A percentile compares a stretch with the other conserved stretches of the same genome.
Conservation (phyloP, 768 basidiomycete species). For the Cubamyces lactineus region DNA sequence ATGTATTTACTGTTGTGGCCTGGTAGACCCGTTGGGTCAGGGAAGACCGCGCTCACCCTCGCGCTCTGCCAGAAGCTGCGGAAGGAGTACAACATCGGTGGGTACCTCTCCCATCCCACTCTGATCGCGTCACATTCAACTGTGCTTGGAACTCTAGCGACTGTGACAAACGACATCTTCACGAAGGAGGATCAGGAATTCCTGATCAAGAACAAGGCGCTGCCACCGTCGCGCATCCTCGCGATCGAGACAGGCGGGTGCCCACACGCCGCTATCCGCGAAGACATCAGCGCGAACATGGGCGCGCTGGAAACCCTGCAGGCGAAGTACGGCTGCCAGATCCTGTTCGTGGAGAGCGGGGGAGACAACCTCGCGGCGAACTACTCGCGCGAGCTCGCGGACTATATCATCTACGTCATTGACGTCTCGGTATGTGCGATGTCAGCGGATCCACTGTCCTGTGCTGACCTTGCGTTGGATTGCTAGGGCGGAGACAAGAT, state of each 20-base stretch:
- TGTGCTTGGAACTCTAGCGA: slow-evolving; percentile 52
- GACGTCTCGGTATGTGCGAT: slow-evolving; percentile 70
- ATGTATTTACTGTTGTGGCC: no score
- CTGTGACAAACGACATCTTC: slow-evolving; percentile 99
- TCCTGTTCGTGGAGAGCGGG: slow-evolving; percentile 94
- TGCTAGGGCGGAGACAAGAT: slow-evolving; percentile 94
- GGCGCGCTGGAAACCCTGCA: slow-evolving; percentile 94
- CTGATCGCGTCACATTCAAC: slow-evolving; percentile 6
- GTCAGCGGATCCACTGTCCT: not conserved
- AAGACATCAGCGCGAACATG: slow-evolving; percentile 97
- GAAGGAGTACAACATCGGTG: slow-evolving; percentile 89
- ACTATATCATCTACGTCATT: slow-evolving; percentile 95
- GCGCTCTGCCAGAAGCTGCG: slow-evolving; percentile 85
- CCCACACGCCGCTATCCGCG: slow-evolving; percentile 96
- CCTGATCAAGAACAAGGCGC: slow-evolving; percentile 88
- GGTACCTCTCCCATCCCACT: slow-evolving; percentile 27
- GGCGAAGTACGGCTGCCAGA: slow-evolving; percentile 85
- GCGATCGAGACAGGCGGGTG: slow-evolving; percentile 99
- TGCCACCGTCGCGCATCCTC: slow-evolving; percentile 82
- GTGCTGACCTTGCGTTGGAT: not conserved
- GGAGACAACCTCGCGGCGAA: slow-evolving; percentile 98
- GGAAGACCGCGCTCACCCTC: slow-evolving; percentile 93
- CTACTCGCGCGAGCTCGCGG: slow-evolving; percentile 94
- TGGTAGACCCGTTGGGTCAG: slow-evolving; percentile 91
- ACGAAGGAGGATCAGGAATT: slow-evolving; percentile 98